Evolutionary conservation across 2,329 filamentous ascomycete species (phyloP).

Genomic region (Paracoccidioides brasiliensis): DNA sequence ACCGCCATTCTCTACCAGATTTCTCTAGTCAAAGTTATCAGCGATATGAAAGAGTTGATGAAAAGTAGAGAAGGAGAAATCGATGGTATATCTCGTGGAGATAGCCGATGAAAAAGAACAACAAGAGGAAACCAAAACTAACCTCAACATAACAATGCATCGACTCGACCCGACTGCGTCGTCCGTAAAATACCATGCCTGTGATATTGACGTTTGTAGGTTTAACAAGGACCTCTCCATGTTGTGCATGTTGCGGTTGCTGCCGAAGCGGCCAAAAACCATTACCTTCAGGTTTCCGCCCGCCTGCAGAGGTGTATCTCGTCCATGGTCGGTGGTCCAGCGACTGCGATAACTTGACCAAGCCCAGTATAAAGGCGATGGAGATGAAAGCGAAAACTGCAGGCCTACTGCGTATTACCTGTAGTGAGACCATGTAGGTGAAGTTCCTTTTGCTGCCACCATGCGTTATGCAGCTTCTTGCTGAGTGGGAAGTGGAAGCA

Average conservation of each 20-base stretch:
- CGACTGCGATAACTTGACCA: not conserved
- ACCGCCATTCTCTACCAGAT: slow-evolving; percentile 28
- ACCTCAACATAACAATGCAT: slow-evolving; percentile 8
- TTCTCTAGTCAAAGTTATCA: slow-evolving; percentile 14
- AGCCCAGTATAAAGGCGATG: not conserved
- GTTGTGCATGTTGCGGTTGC: not conserved
- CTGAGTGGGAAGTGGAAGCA: no score
- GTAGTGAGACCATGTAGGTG: not conserved
- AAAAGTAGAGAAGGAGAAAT: not conserved
- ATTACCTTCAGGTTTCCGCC: not conserved
- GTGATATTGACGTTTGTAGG: slow-evolving; percentile 5
- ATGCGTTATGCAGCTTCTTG: not conserved
- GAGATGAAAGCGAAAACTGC: not conserved
- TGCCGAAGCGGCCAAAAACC: not conserved
- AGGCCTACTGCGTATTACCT: not conserved
- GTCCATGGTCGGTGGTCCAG: not conserved
- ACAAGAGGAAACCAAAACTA: not conserved
- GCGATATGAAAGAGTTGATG: not conserved
- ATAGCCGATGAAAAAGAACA: not conserved
- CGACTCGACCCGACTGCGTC: slow-evolving; percentile 5
- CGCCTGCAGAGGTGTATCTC: not conserved
- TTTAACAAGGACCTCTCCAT: slow-evolving; percentile 1
- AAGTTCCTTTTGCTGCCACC: not conserved
- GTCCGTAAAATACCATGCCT: slow-evolving; percentile 7
- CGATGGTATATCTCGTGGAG: not conserved